Percentiles rank a stretch among this genome's conserved stretches.
Conservation (phyloP, 257 asterid genomes). For the Coffea eugenioides region DNA sequence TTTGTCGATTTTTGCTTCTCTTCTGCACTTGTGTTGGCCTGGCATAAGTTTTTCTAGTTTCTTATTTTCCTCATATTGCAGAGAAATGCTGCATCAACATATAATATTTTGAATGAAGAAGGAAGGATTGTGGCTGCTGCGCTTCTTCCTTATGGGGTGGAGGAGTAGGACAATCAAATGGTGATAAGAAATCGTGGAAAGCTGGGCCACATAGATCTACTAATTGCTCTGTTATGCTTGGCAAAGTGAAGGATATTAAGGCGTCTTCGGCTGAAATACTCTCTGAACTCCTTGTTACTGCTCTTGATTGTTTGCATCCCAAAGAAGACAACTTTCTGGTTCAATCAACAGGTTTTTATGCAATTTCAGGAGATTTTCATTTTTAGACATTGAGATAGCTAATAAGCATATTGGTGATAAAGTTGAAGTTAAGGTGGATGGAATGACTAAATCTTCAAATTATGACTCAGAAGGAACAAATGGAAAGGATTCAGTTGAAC, state of each 20-base stretch:
- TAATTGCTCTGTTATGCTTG: slow-evolving; percentile 16
- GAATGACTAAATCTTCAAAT: background rate
- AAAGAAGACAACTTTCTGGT: slow-evolving; percentile 39
- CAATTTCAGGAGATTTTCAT: slow-evolving; percentile 54
- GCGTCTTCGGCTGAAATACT: slow-evolving; percentile 54
- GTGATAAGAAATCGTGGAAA: slow-evolving; percentile 26
- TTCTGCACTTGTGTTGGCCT: background rate
- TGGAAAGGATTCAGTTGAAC: slow-evolving; percentile 3
- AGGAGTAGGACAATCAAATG: slow-evolving; percentile 21
- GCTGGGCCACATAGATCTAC: slow-evolving; percentile 30
- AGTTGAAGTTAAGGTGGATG: background rate
- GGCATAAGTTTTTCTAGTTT: background rate
- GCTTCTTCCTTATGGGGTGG: slow-evolving; percentile 66
- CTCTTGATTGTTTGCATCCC: slow-evolving; percentile 40
- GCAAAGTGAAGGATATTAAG: slow-evolving; percentile 33
- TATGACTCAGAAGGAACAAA: slow-evolving; percentile 16
- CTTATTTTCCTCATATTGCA: slow-evolving; percentile 29
- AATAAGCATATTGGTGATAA: slow-evolving; percentile 13
- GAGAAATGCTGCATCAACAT: slow-evolving; percentile 94
- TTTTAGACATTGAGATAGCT: slow-evolving; percentile 38
- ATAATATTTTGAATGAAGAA: slow-evolving; percentile 89
- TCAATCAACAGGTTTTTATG: slow-evolving; percentile 40
- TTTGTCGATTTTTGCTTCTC: background rate
- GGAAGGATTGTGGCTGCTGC: slow-evolving; percentile 91
- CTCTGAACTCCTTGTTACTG: slow-evolving; percentile 44